phyloP scores from a whole-genome alignment of 768 basidiomycete genomes.

The Xerocomus potaroensis region DNA sequence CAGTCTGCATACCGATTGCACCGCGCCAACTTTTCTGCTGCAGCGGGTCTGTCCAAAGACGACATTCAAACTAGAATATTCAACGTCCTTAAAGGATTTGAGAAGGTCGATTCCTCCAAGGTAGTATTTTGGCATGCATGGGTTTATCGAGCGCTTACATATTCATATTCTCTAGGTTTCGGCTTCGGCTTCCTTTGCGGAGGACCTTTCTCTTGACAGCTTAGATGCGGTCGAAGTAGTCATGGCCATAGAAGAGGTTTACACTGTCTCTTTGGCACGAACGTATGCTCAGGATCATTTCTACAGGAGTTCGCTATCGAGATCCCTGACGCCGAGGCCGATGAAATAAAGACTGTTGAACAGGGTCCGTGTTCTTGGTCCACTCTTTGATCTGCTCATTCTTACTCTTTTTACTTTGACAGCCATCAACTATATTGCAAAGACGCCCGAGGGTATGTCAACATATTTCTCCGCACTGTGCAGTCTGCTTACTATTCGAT shows the following conservation, averaged over 20 bases:
- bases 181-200: constrained; percentile 48
- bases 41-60: constrained; percentile 21
- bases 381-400: background rate
- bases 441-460: constrained; percentile 79
- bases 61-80: constrained; percentile 25
- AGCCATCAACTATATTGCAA: constrained; percentile 95
- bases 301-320: constrained; percentile 92
- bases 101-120: constrained; percentile 28
- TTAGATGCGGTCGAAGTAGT: constrained; percentile 97
- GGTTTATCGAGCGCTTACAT: constrained; percentile 21
- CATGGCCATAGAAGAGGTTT: constrained; percentile 95
- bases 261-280: constrained; percentile 1
- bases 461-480: constrained; percentile 4
- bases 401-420: constrained; percentile 10
- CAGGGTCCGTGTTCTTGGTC: constrained; percentile 59
- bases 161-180: constrained; percentile 58
- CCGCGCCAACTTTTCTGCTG: constrained; percentile 30
- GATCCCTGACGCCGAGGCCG: constrained; percentile 96
- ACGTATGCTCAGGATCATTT: background rate
- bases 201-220: constrained; percentile 71
- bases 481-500: constrained; percentile 14
- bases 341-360: constrained; percentile 86
- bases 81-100: constrained; percentile 29
- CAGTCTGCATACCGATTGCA: constrained; percentile 26
- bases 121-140: constrained; percentile 7